Conservation (phyloP, 441 rosid genomes). For the Brassica hybrid region DNA sequence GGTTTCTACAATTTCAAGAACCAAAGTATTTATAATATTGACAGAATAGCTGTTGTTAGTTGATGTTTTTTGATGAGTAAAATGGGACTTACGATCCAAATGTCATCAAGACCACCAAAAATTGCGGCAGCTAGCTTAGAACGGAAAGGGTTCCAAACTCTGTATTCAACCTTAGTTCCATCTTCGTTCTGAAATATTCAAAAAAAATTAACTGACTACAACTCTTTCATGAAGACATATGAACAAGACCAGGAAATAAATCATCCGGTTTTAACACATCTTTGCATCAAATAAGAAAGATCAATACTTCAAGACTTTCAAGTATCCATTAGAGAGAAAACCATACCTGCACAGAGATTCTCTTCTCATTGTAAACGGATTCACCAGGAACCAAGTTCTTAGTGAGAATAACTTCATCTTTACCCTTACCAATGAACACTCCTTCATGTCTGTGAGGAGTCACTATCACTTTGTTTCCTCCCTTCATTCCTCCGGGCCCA, state of each 20-base stretch:
- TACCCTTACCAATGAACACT: slow-evolving; percentile 79
- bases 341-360: slow-evolving; percentile 74
- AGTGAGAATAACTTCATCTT: slow-evolving; percentile 88
- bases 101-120: slow-evolving; percentile 87
- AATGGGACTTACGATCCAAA: slow-evolving; percentile 67
- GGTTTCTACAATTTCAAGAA: slow-evolving; percentile 56
- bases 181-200: slow-evolving; percentile 64
- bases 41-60: not conserved
- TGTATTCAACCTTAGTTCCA: slow-evolving; percentile 81
- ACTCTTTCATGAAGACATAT: not conserved
- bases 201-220: not conserved
- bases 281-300: not conserved
- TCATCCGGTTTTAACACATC: not conserved
- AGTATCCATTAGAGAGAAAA: not conserved
- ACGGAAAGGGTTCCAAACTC: slow-evolving; percentile 92
- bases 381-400: slow-evolving; percentile 92
- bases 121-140: slow-evolving; percentile 90
- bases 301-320: not conserved
- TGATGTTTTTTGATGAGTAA: not conserved
- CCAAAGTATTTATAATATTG: not conserved
- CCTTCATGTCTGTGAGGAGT: slow-evolving; percentile 89
- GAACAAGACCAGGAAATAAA: not conserved
- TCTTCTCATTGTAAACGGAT: slow-evolving; percentile 85
- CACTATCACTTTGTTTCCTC: slow-evolving; percentile 77
- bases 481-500: slow-evolving; percentile 67